Conservation (phyloP, 176 grass and related monocot species). For the Paspalum notatum region DNA sequence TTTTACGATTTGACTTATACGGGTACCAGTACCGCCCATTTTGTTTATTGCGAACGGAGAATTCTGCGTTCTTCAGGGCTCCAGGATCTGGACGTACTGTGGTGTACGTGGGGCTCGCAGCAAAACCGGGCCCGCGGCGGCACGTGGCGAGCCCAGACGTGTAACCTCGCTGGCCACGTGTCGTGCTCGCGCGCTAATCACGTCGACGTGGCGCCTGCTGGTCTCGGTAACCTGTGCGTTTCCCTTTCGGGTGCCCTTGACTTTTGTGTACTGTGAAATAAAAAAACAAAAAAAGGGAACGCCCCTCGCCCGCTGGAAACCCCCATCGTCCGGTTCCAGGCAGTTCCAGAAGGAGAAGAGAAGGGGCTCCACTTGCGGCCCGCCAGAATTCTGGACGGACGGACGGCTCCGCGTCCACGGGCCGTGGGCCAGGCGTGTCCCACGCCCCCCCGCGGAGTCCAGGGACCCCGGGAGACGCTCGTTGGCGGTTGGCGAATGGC, state of each 20-base stretch:
- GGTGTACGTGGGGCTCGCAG: no score
- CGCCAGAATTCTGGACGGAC: not conserved
- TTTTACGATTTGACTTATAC: no score
- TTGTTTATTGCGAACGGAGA: no score
- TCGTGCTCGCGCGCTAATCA: not conserved
- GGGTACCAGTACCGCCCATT: no score
- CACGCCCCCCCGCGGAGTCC: no score
- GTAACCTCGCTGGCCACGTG: not conserved
- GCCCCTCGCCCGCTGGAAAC: not conserved
- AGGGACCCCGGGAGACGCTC: not conserved
- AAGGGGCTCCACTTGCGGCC: not conserved
- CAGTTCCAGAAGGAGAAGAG: slow-evolving; percentile 1
- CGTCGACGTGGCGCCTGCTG: not conserved
- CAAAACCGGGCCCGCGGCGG: no score
- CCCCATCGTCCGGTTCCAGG: not conserved
- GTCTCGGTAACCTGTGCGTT: not conserved
- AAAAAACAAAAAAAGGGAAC: not conserved
- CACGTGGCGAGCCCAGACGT: not conserved
- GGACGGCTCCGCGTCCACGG: not conserved
- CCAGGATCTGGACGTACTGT: no score
- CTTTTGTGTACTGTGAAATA: not conserved
- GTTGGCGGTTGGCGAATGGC: not conserved
- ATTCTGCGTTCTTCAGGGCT: no score
- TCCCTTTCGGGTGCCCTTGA: not conserved
- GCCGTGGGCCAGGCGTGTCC: not conserved